Evolutionary conservation across 1,139 yeast genomes (phyloP), one percentile per base, ranked within the genome.

Genomic region (Blastobotrys elegans): DNA sequence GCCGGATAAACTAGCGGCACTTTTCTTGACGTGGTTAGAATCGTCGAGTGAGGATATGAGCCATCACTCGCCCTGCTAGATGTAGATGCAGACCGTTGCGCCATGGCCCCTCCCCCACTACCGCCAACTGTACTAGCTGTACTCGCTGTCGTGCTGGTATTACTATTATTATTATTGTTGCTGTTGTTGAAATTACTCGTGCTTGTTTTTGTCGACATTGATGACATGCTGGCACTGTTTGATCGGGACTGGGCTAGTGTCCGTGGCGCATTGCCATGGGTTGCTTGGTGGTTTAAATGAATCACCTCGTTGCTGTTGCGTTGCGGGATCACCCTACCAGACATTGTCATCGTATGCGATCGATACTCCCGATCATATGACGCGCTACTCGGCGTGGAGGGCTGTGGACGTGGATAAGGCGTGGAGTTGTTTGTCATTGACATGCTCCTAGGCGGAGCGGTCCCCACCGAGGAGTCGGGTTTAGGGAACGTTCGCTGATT

Each of bases 1-100:
- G 97, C 97, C 0, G 97, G 97, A 64, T 92, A 89, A 2, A 89
- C 89, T 20, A 73, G 65, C 2, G 94, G 90, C 46, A 75, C 76
- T 50, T 72, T 73, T 8, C 76, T 63, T 10, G 76, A 65, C 0
- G 76, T 61, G 2, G 76, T 66, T 13, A 71, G 67, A 34, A 73
- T 65, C 0, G 81, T 70, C 37, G 76, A 63, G 35, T 62, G 59
- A 7, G 61, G 55, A 26, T 52, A 34, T 8, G 42, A 41, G 16
- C 46, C 48, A 18, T 41, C 47, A 27, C 46, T 46, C n/a, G 43
- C 43, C 31, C 51, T 53, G 35, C 58, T 54, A 21, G 61, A 53
- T 11, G 57, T 52, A 2, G 63, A 60, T 2, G 61, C 49, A 1
- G 63, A 53, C 26, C 60, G 47, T 37, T 57, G 47, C 11, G 44